Percentiles rank a stretch among this genome's conserved stretches.
These are phyloP conservation scores for Herpetospermum pedunculosum DNA, from an alignment of 306 rosid species.

Conservation along the genomic window DNA sequence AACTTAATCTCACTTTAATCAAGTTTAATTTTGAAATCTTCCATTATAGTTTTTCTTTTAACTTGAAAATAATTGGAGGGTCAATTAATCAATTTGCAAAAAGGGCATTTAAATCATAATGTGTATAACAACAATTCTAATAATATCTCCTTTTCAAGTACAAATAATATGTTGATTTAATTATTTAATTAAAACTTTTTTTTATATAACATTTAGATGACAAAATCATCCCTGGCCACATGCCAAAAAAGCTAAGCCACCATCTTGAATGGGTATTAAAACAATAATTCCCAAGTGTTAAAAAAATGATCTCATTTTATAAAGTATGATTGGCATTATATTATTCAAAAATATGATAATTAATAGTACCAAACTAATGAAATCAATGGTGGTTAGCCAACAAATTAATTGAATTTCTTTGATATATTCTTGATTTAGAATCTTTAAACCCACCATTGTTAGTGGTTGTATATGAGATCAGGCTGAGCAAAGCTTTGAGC, in stretches of 20 bases:
- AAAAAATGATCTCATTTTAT: neutral
- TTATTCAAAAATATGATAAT: neutral
- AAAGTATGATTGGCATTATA: neutral
- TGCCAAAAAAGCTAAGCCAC: conserved; percentile 2
- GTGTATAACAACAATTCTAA: neutral
- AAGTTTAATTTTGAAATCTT: neutral
- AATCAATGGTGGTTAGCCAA: neutral
- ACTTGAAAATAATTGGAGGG: neutral
- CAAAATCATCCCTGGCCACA: conserved; percentile 5
- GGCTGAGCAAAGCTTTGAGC: neutral
- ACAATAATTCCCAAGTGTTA: neutral
- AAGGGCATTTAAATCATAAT: neutral
- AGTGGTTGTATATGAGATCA: neutral
- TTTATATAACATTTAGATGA: neutral
- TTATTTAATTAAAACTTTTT: neutral
- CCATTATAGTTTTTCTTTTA: neutral
- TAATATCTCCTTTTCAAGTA: neutral
- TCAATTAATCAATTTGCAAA: neutral
- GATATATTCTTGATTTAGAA: neutral
- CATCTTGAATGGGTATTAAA: neutral
- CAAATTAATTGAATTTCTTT: neutral
- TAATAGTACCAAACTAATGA: neutral
- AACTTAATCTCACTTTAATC: neutral
- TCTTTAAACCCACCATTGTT: neutral
- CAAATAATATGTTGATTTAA: neutral